Conservation (phyloP, 371 early-diverging fungal genomes). For the Blakeslea trispora region DNA sequence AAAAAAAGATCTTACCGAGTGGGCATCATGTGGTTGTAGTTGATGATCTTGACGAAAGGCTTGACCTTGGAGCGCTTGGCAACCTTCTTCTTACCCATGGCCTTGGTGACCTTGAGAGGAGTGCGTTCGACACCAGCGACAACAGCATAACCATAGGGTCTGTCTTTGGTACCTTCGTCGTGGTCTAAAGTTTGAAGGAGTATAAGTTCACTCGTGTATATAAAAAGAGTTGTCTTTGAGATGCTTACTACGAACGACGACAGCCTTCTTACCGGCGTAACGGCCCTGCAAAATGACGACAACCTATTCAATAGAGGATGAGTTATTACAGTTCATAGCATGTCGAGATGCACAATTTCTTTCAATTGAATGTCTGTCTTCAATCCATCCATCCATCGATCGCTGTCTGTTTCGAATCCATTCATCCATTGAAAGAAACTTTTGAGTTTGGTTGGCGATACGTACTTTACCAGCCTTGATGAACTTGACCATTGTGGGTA, state of each 20-base stretch:
- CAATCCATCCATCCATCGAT: constrained; percentile 31
- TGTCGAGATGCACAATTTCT: constrained; percentile 3
- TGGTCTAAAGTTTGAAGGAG: constrained; percentile 44
- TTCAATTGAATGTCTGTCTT: constrained; percentile 6
- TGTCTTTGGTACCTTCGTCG: constrained; percentile 90
- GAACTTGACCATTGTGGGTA: constrained; percentile 73
- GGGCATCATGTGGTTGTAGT: constrained; percentile 99
- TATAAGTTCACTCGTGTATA: neutral
- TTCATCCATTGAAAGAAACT: neutral
- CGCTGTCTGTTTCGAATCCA: constrained; percentile 1
- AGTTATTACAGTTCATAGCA: neutral
- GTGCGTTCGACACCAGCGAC: constrained; percentile 96
- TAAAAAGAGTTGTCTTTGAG: no score
- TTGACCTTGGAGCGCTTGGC: constrained; percentile 96
- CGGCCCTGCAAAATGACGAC: constrained; percentile 97
- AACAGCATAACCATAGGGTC: constrained; percentile 96
- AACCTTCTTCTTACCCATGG: constrained; percentile 93
- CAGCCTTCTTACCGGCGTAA: constrained; percentile 99
- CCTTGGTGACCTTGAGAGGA: constrained; percentile 94
- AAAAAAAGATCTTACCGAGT: constrained; percentile 68
- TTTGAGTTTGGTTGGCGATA: constrained; percentile 16
- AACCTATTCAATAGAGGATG: constrained; percentile 64
- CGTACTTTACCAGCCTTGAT: constrained; percentile 72
- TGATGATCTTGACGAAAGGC: constrained; percentile 98
- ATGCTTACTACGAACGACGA: constrained; percentile 90